Evolutionary conservation across 2,329 filamentous ascomycete species (phyloP).

Genomic region (Neonectria faginata): DNA sequence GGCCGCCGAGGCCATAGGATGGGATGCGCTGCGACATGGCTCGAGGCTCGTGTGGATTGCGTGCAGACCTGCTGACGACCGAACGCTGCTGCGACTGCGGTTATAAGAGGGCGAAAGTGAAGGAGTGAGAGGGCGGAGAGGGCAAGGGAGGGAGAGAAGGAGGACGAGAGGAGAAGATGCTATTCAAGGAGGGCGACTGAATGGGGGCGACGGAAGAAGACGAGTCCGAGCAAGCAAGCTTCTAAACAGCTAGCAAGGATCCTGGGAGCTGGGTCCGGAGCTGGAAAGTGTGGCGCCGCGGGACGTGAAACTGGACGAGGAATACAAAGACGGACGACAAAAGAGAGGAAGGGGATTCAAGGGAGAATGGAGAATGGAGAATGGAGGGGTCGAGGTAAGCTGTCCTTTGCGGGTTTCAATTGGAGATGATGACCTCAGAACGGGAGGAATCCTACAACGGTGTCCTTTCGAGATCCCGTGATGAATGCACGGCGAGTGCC

Average conservation of each 20-base stretch:
- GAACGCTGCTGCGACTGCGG: slow-evolving; percentile 21
- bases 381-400: slow-evolving; percentile 34
- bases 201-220: slow-evolving; percentile 8
- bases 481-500: slow-evolving; percentile 44
- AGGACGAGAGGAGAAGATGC: slow-evolving; percentile 6
- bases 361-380: slow-evolving; percentile 24
- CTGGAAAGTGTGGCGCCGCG: slow-evolving; percentile 17
- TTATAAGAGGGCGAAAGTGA: slow-evolving; percentile 18
- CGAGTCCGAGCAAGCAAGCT: slow-evolving; percentile 15
- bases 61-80: slow-evolving; percentile 46
- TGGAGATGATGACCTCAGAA: slow-evolving; percentile 49
- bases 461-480: slow-evolving; percentile 56
- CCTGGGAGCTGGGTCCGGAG: slow-evolving; percentile 17
- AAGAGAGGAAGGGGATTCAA: slow-evolving; percentile 18
- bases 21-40: slow-evolving; percentile 68
- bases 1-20: slow-evolving; percentile 85
- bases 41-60: slow-evolving; percentile 31
- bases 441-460: slow-evolving; percentile 48
- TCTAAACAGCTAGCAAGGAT: slow-evolving; percentile 23
- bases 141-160: neutral
- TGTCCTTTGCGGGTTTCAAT: slow-evolving; percentile 45
- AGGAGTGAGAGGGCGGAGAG: slow-evolving; percentile 11
- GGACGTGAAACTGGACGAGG: slow-evolving; percentile 11
- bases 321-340: slow-evolving; percentile 20
- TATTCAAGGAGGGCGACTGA: slow-evolving; percentile 9